Percentiles rank a stretch among this genome's conserved stretches.
These are phyloP conservation scores for Starmerella asiatica DNA, from an alignment of 805 yeast genomes.

Conservation along the genomic window DNA sequence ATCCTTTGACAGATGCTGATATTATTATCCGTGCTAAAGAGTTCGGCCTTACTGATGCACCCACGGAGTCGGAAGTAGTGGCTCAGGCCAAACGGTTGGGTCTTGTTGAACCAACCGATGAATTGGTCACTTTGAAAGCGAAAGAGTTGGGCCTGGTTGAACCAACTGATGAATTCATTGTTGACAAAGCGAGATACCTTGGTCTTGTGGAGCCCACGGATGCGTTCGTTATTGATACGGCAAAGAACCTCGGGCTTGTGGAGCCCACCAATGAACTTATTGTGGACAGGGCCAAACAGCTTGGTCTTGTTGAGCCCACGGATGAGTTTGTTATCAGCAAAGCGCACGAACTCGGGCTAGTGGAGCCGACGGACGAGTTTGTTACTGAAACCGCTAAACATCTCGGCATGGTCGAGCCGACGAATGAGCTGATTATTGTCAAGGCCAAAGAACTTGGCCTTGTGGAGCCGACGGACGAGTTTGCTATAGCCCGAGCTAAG, in stretches of 20 bases:
- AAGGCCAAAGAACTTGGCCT: conserved; percentile 20
- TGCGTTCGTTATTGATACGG: conserved; percentile 30
- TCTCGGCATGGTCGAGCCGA: conserved; percentile 19
- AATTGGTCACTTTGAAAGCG: conserved; percentile 8
- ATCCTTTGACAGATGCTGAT: background rate
- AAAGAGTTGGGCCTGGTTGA: conserved; percentile 16
- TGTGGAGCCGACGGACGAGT: conserved; percentile 8
- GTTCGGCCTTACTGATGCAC: conserved; percentile 17
- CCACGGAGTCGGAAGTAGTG: conserved; percentile 5
- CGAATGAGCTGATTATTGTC: conserved; percentile 7
- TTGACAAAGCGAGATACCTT: background rate
- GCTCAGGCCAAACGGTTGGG: conserved; percentile 2
- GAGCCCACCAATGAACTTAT: conserved; percentile 10
- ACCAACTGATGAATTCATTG: background rate
- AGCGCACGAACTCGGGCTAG: conserved; percentile 29
- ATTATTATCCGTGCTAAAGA: conserved; percentile 8
- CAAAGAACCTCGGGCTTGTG: conserved; percentile 19
- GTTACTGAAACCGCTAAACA: conserved; percentile 12
- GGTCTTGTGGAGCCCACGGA: conserved; percentile 41
- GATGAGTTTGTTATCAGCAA: background rate
- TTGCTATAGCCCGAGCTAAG: conserved; percentile 3
- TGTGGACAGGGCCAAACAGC: conserved; percentile 12
- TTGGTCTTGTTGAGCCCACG: conserved; percentile 18
- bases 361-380: conserved; percentile 8
- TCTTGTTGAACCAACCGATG: conserved; percentile 10